Base-by-base conservation (phyloP, 2,329 filamentous ascomycete genomes). In the Ophiostoma quercus region DNA sequence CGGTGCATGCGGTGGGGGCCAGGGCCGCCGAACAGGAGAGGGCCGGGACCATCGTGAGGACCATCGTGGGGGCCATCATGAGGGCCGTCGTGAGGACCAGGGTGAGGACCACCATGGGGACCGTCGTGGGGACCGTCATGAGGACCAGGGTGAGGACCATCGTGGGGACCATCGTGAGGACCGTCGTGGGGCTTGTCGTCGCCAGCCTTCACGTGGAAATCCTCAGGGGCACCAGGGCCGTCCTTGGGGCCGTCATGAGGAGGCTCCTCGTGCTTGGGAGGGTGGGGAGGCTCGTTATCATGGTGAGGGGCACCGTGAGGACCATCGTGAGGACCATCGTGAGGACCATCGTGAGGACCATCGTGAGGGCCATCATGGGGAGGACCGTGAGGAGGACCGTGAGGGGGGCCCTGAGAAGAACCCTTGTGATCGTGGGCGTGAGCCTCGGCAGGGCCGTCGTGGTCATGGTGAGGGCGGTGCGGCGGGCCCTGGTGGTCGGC, bases 171-270 rank as follows among this genome's bases (percentile, higher is more conserved):
- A 12, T 41, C 8, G 22, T 39, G 32, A 19, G 43, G 43, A 7
- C 43, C 43, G n/a, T 57, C 51, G 4, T 57, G 51, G 22, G 51
- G 22, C 51, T 11, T 57, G 6, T 22, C 9, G 8, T 57, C 12
- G 22, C 51, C 19, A 57, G 51, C 11, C 22, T 29, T 25, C 9
- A 29, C 11, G 51, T 57, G 51, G 51, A 25, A 57, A 29, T 37
- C n/a, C 22, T n/a, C 19, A 37, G 54, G 62, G 32, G 62, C 62
- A 19, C 68, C 43, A 43, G 37, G 32, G 16, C 60, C 67, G 16
- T 65, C 65, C 60, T 39, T 63, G 51, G 67, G 57, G 29, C 67
- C 67, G 5, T 16, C 39, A 19, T 65, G 67, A n/a, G 19, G 37
- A 25, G 54, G 34, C 22, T 16, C 29, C 16, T 65, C 37, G 12